phyloP scores from a whole-genome alignment of 202 grass and related monocot genomes.

The Saccharum hybrid region DNA sequence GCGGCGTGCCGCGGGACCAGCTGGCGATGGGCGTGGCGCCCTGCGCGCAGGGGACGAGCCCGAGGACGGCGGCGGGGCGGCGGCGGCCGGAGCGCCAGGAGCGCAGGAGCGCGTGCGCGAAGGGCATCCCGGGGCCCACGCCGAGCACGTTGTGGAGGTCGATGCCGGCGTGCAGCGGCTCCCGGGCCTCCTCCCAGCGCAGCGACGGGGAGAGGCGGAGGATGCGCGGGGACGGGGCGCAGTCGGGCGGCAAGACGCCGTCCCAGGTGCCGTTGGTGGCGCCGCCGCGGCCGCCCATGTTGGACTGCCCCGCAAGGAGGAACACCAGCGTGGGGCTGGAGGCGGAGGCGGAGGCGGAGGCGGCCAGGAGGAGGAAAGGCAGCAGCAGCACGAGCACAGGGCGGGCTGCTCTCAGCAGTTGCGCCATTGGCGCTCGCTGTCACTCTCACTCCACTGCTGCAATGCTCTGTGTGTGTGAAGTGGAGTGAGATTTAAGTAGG shows the following conservation, averaged over 20 bases:
- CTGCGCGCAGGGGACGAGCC: constrained; percentile 82
- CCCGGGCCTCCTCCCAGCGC: constrained; percentile 67
- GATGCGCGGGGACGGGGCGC: constrained; percentile 51
- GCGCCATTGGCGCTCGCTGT: too few species aligned
- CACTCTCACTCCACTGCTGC: too few species aligned
- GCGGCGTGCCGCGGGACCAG: constrained; percentile 61
- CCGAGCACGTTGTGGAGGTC: constrained; percentile 63
- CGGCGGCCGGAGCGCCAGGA: not conserved
- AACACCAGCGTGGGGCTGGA: constrained; percentile 48
- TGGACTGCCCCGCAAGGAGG: constrained; percentile 79
- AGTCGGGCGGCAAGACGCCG: constrained; percentile 57
- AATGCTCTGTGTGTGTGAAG: too few species aligned
- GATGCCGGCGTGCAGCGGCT: constrained; percentile 81
- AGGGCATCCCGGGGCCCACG: constrained; percentile 78
- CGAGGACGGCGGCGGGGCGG: constrained; percentile 26
- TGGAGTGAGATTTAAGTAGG: too few species aligned
- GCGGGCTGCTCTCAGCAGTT: too few species aligned
- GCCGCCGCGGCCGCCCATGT: constrained; percentile 91
- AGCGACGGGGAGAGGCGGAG: constrained; percentile 55
- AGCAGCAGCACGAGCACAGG: too few species aligned
- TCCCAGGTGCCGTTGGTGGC: constrained; percentile 58
- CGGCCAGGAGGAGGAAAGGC: not conserved
- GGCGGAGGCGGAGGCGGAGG: not conserved
- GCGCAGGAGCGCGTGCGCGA: constrained; percentile 59
- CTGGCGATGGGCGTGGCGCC: constrained; percentile 70